These are phyloP conservation scores for Ogataea wickerhamii DNA, from an alignment of 805 yeast species.

Conservation along the genomic window DNA sequence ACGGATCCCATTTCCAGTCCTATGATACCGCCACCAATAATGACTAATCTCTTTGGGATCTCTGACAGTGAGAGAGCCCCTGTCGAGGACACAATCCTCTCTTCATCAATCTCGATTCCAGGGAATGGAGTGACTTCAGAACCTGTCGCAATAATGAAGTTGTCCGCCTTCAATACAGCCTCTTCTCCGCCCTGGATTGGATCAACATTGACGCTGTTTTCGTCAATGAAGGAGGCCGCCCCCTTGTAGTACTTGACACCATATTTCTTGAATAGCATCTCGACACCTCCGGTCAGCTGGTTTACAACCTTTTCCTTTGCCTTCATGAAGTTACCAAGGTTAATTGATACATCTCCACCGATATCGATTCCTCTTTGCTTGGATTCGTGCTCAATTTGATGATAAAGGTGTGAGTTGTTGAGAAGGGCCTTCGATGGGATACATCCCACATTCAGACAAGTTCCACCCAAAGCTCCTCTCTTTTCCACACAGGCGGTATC, in stretches of 20 bases:
- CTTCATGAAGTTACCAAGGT: conserved; percentile 76
- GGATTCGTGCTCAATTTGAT: conserved; percentile 82
- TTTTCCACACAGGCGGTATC: conserved; percentile 96
- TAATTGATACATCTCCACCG: conserved; percentile 60
- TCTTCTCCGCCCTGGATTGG: conserved; percentile 85
- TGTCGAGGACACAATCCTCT: conserved; percentile 93
- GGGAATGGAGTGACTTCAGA: conserved; percentile 99
- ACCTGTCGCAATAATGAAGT: conserved; percentile 95
- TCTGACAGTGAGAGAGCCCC: conserved; percentile 84
- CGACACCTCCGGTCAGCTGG: conserved; percentile 91
- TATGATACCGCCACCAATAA: conserved; percentile 99
- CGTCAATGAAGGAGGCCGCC: conserved; percentile 81
- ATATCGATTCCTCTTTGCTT: conserved; percentile 88
- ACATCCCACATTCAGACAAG: conserved; percentile 98
- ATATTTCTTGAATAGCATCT: conserved; percentile 91
- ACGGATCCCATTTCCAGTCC: conserved; percentile 99
- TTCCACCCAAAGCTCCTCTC: conserved; percentile 96
- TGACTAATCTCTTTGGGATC: conserved; percentile 85
- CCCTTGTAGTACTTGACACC: conserved; percentile 95
- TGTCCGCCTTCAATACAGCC: conserved; percentile 70
- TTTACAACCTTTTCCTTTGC: conserved; percentile 90
- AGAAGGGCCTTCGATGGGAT: conserved; percentile 95
- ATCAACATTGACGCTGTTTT: conserved; percentile 69
- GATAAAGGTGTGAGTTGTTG: conserved; percentile 92
- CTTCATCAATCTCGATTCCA: conserved; percentile 93